Base-by-base conservation (phyloP, 768 basidiomycete species). In the Leccinum aurantiacum region DNA sequence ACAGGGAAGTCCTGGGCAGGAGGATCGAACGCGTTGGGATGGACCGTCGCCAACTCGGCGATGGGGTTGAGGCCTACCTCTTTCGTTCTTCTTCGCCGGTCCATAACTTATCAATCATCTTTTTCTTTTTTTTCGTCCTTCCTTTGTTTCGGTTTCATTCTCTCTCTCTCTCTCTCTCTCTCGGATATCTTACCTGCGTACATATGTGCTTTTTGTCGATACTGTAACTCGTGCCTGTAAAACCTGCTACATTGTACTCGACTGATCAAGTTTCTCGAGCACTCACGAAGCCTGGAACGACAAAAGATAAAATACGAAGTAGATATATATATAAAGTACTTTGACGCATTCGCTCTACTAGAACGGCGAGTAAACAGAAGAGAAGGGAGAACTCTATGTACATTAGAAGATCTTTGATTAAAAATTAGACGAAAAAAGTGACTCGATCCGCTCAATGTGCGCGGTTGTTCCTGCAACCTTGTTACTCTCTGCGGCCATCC, bases 41-140 rank as follows among this genome's bases (percentile, higher is more conserved):
- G 62, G 60, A 5, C 63, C 69, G n/a, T 67, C 71, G 7, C 67
- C 65, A 38, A 63, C 71, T 50, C 71, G 71, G 33, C 65, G 71
- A 50, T 72, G 71, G 71, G 29, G 65, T 33, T 67, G 41, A 59
- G 1, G 7, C 10, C 17, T 7, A 10, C 17, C 33, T 53, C 9
- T 25, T 27, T 53, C 22, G 8, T 4, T 14, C 33, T 6, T 25
- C 33, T 6, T 25, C 33, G 33, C 5, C 14, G 62, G 56, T 44
- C 47, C 31, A 33, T 72, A 73, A 73, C 60, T 73, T 72, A 73
- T 72, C 63, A 60, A 35, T 65, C 67, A 60, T 61, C 56, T 64
- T 61, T 52, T 15, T 59, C 58, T 14, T 13, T 17, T n/a, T 8
- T 46, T 10, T 19, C 29, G 14, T 60, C 13, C 19, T 9, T 27